A percentile compares a stretch with the other conserved stretches of the same genome.
phyloP scores from a whole-genome alignment of 2,329 filamentous ascomycete genomes.

The Escovopsis weberi region DNA sequence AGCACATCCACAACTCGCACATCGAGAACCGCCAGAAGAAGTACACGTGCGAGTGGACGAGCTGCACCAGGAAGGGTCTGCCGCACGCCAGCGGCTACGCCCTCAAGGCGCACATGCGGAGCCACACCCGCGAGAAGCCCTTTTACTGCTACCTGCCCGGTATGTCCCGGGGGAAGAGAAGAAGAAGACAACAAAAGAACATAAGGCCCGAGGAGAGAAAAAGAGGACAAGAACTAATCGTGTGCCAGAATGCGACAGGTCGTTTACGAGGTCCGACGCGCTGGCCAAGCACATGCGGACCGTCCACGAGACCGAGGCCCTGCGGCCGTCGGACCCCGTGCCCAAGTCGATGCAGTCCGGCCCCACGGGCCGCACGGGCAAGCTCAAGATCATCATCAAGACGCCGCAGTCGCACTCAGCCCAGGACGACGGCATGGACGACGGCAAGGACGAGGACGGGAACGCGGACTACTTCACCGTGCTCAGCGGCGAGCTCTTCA shows the following conservation, averaged over 20 bases:
- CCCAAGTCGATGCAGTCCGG: conserved; percentile 50
- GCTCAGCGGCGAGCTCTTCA: conserved; percentile 46
- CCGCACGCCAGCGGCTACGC: conserved; percentile 93
- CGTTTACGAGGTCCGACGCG: conserved; percentile 90
- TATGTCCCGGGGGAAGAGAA: conserved; percentile 25
- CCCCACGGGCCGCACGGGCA: conserved; percentile 30
- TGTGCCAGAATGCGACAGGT: conserved; percentile 77
- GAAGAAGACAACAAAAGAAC: too few relatives aligned
- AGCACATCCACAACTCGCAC: conserved; percentile 83
- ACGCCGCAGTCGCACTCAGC: conserved; percentile 43
- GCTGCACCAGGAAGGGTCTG: conserved; percentile 76
- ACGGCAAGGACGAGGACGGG: conserved; percentile 26
- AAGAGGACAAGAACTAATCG: conserved; percentile 1
- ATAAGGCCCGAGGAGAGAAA: too few relatives aligned
- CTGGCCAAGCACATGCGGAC: conserved; percentile 97
- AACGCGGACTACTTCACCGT: conserved; percentile 44
- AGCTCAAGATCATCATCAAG: conserved; percentile 50
- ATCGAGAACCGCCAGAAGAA: conserved; percentile 90
- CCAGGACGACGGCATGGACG: conserved; percentile 35
- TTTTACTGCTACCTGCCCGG: conserved; percentile 93
- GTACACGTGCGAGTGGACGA: conserved; percentile 96
- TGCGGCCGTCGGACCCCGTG: conserved; percentile 64
- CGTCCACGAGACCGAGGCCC: conserved; percentile 89
- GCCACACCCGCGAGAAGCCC: conserved; percentile 94
- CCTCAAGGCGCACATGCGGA: conserved; percentile 91